phyloP scores from a whole-genome alignment of 441 rosid species.

The Pelargonium fulgidum region DNA sequence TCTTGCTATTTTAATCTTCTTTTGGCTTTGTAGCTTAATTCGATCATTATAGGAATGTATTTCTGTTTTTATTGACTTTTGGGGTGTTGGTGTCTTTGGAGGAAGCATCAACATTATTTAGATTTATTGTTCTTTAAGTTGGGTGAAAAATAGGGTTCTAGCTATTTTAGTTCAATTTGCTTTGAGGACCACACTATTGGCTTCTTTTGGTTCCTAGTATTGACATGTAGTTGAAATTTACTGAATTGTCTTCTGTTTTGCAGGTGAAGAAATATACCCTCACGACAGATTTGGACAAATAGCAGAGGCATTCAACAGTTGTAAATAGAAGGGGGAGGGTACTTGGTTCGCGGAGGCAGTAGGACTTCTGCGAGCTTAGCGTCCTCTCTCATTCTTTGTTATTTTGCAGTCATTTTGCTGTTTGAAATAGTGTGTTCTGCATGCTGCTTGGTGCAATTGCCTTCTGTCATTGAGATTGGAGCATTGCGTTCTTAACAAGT shows the following conservation, averaged over 20 bases:
- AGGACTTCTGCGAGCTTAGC: conserved; percentile 58
- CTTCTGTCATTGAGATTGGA: conserved; percentile 25
- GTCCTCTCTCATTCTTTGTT: conserved; percentile 48
- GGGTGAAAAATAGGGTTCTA: background rate
- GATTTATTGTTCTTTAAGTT: background rate
- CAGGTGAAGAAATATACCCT: conserved; percentile 35
- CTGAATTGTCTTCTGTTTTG: conserved; percentile 19
- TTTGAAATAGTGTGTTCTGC: conserved; percentile 9
- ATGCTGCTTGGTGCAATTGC: conserved; percentile 18
- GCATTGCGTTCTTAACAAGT: conserved; percentile 19
- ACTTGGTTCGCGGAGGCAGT: conserved; percentile 40
- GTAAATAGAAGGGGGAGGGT: conserved; percentile 44
- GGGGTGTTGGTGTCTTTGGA: conserved; percentile 14
- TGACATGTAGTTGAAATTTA: background rate
- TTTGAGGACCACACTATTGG: conserved; percentile 14
- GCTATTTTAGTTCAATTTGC: conserved; percentile 8
- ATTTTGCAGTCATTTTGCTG: conserved; percentile 4
- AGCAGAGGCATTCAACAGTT: conserved; percentile 21
- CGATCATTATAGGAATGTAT: background rate
- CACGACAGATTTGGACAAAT: conserved; percentile 14
- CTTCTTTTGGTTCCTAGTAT: conserved; percentile 14
- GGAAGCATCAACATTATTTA: background rate
- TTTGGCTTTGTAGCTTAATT: background rate
- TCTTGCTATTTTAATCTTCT: background rate
- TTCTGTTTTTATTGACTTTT: background rate